phyloP scores from a whole-genome alignment of 345 rosid species.

The Bruguiera parviflora region DNA sequence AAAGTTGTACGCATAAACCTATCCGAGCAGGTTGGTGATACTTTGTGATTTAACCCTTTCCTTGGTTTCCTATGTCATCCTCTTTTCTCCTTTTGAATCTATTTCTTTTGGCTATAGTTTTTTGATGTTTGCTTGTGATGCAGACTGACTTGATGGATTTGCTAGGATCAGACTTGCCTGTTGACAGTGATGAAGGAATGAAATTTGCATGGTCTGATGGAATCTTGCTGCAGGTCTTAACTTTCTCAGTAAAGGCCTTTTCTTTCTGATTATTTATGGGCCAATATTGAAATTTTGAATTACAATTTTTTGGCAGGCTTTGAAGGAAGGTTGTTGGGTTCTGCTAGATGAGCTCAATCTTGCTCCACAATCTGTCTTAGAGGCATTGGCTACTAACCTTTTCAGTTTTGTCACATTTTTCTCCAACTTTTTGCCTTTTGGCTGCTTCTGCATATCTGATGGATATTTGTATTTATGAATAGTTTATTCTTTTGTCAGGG shows the following conservation, averaged over 20 bases:
- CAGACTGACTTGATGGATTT: slow-evolving; percentile 99
- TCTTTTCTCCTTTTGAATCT: neutral
- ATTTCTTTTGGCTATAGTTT: neutral
- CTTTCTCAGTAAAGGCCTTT: slow-evolving; percentile 4
- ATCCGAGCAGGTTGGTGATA: slow-evolving; percentile 79
- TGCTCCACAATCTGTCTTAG: slow-evolving; percentile 96
- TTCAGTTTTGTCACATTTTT: neutral
- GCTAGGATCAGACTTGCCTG: slow-evolving; percentile 91
- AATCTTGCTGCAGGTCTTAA: slow-evolving; percentile 73
- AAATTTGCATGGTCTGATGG: slow-evolving; percentile 98
- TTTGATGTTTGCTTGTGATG: slow-evolving; percentile 19
- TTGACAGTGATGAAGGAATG: slow-evolving; percentile 81
- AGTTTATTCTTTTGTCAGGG: slow-evolving; percentile 45
- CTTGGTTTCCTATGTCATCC: neutral
- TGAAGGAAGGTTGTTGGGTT: slow-evolving; percentile 96
- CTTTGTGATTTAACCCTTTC: neutral
- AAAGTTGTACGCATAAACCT: slow-evolving; percentile 91
- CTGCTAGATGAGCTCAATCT: slow-evolving; percentile 96
- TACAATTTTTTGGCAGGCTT: slow-evolving; percentile 51
- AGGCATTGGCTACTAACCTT: slow-evolving; percentile 39
- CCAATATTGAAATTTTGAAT: neutral
- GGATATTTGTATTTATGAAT: neutral
- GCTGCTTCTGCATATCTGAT: neutral
- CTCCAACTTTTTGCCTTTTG: neutral
- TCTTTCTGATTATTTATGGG: slow-evolving; percentile 1